Percentiles rank a stretch among this genome's conserved stretches.
phyloP scores from a whole-genome alignment of 495 filamentous ascomycete species.

The Lasiosphaeria hispida region DNA sequence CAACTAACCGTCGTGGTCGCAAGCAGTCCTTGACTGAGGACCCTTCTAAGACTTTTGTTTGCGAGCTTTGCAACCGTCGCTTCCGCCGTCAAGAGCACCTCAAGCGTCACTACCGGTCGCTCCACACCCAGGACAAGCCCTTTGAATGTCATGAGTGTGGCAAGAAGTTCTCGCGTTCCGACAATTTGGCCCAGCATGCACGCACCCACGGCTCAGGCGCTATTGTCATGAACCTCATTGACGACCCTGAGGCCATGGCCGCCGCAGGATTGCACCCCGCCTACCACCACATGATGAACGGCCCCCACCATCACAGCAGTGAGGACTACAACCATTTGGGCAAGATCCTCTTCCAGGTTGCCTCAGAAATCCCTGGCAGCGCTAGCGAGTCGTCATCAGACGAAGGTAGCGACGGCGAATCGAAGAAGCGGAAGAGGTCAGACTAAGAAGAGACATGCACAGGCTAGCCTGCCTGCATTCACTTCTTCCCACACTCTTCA shows the following conservation, averaged over 20 bases:
- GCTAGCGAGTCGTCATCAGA: conserved; percentile 52
- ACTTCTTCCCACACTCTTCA: conserved; percentile 39
- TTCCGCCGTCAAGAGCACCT: conserved; percentile 99
- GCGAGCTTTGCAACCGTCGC: conserved; percentile 89
- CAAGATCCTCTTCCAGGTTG: conserved; percentile 72
- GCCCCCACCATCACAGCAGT: conserved; percentile 45
- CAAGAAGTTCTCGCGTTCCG: conserved; percentile 98
- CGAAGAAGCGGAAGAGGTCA: conserved; percentile 77
- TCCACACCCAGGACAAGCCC: conserved; percentile 98
- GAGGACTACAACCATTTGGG: conserved; percentile 62
- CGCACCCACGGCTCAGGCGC: conserved; percentile 89
- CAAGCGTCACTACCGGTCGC: conserved; percentile 96
- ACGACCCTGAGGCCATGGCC: conserved; percentile 59
- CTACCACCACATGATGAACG: conserved; percentile 25
- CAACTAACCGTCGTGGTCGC: conserved; percentile 87
- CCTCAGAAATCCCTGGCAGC: conserved; percentile 64
- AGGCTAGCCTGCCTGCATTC: conserved; percentile 20
- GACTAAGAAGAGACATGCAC: conserved; percentile 33
- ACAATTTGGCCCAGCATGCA: conserved; percentile 95
- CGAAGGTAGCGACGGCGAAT: conserved; percentile 49
- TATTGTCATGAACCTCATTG: conserved; percentile 83
- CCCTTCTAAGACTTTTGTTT: conserved; percentile 97
- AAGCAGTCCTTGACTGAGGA: conserved; percentile 99
- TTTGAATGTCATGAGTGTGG: conserved; percentile 97
- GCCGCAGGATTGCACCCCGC: conserved; percentile 19